phyloP scores from a whole-genome alignment of 2,329 filamentous ascomycete genomes.

The Pseudogymnoascus sp. region DNA sequence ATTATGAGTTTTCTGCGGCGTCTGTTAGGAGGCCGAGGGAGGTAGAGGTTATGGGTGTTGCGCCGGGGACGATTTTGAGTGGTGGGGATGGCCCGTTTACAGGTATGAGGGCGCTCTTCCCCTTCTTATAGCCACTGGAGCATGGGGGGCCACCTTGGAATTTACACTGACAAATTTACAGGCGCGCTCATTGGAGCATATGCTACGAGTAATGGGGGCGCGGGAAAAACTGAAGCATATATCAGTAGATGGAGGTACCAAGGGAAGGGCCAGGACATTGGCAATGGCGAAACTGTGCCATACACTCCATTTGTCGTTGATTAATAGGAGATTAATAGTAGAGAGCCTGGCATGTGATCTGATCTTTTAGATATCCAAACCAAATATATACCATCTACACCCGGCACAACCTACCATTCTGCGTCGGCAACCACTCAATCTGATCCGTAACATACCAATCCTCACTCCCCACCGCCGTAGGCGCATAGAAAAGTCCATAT shows the following conservation, averaged over 20 bases:
- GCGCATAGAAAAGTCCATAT: conserved; percentile 31
- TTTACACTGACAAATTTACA: conserved; percentile 20
- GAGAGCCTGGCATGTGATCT: neutral
- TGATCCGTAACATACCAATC: conserved; percentile 25
- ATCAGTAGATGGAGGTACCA: conserved; percentile 24
- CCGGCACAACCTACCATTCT: conserved; percentile 18
- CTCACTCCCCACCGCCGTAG: conserved; percentile 17
- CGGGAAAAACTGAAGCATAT: conserved; percentile 37
- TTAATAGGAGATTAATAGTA: too few species aligned
- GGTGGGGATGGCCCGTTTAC: conserved; percentile 12
- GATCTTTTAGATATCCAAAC: neutral
- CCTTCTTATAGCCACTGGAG: conserved; percentile 6
- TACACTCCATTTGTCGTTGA: neutral
- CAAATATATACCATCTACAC: conserved; percentile 11
- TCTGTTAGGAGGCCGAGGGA: conserved; percentile 28
- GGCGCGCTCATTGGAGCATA: conserved; percentile 44
- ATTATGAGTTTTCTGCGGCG: conserved; percentile 13
- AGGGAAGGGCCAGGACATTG: conserved; percentile 11
- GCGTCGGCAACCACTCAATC: conserved; percentile 15
- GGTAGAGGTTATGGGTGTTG: conserved; percentile 37
- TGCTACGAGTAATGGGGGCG: conserved; percentile 42
- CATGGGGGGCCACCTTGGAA: neutral
- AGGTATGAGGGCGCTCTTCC: neutral
- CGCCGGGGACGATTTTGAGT: conserved; percentile 33
- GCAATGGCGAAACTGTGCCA: neutral